Evolutionary conservation across 2,329 filamentous ascomycete species (phyloP).

Genomic region (Aspergillus sp.): DNA sequence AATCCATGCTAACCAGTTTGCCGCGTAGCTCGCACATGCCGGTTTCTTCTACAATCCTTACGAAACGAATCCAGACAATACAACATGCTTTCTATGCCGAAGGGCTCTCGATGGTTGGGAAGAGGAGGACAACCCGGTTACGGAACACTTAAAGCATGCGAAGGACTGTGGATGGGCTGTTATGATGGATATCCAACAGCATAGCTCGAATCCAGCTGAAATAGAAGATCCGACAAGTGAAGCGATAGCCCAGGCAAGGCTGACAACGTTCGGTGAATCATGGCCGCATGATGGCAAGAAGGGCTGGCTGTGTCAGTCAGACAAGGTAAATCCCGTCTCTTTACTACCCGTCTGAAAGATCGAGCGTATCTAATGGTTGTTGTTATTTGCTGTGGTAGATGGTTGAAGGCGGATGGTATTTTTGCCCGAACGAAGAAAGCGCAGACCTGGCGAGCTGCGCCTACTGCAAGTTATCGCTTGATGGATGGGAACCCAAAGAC

Average conservation of each 20-base stretch:
- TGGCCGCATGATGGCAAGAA: conserved; percentile 91
- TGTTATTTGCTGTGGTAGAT: conserved; percentile 54
- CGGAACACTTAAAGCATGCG: conserved; percentile 83
- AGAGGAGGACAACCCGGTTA: conserved; percentile 74
- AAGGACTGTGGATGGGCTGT: conserved; percentile 85
- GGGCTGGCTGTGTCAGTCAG: conserved; percentile 84
- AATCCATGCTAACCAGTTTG: neutral
- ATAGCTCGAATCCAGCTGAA: conserved; percentile 44
- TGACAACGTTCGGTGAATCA: conserved; percentile 74
- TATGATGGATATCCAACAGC: conserved; percentile 58
- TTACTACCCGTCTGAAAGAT: conserved; percentile 1
- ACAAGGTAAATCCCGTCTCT: conserved; percentile 62
- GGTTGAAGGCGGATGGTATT: conserved; percentile 91
- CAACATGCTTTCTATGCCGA: conserved; percentile 82
- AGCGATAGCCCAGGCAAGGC: conserved; percentile 72
- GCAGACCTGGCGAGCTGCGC: conserved; percentile 89
- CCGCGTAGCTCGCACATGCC: conserved; percentile 73
- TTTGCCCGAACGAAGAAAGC: conserved; percentile 77
- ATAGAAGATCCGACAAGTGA: conserved; percentile 73
- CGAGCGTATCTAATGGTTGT: conserved; percentile 15
- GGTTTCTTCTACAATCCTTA: conserved; percentile 88
- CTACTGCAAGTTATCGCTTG: conserved; percentile 85
- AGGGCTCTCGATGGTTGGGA: conserved; percentile 92
- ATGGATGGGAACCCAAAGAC: conserved; percentile 92
- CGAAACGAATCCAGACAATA: conserved; percentile 77